Evolutionary conservation across 1,284 basidiomycete species (phyloP).

Genomic region (Puccinia triticina): DNA sequence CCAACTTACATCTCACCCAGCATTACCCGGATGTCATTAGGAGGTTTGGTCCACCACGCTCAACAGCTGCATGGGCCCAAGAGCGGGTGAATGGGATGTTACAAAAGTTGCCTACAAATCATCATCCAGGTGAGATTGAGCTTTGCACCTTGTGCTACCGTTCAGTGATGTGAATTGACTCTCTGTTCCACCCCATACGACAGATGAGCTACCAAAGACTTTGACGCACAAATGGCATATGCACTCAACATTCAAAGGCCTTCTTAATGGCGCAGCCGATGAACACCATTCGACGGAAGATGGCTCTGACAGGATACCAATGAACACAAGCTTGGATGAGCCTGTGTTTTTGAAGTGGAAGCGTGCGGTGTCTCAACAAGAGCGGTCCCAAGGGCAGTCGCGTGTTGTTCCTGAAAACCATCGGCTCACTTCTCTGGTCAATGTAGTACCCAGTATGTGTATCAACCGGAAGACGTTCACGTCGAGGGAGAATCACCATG

Average conservation of each 20-base stretch:
- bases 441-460: too few relatives aligned
- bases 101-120: not conserved
- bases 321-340: too few relatives aligned
- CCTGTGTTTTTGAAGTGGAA: too few relatives aligned
- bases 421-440: too few relatives aligned
- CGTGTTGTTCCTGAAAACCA: too few relatives aligned
- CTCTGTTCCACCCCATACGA: too few relatives aligned
- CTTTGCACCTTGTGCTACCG: too few relatives aligned
- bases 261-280: not conserved
- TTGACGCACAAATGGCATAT: not conserved
- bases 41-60: too few relatives aligned
- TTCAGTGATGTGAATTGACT: not conserved
- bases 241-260: not conserved
- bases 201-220: constrained; percentile 5
- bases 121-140: not conserved
- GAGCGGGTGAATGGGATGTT: not conserved
- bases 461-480: too few relatives aligned
- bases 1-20: not conserved
- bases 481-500: not conserved
- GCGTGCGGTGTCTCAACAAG: too few relatives aligned
- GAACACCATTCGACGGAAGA: not conserved
- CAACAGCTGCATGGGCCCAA: too few relatives aligned
- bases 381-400: not conserved
- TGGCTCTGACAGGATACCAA: too few relatives aligned
- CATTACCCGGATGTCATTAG: not conserved